Evolutionary conservation across 78 protist genomes (phyloP).

Genomic region (Emiliania huxleyi): DNA sequence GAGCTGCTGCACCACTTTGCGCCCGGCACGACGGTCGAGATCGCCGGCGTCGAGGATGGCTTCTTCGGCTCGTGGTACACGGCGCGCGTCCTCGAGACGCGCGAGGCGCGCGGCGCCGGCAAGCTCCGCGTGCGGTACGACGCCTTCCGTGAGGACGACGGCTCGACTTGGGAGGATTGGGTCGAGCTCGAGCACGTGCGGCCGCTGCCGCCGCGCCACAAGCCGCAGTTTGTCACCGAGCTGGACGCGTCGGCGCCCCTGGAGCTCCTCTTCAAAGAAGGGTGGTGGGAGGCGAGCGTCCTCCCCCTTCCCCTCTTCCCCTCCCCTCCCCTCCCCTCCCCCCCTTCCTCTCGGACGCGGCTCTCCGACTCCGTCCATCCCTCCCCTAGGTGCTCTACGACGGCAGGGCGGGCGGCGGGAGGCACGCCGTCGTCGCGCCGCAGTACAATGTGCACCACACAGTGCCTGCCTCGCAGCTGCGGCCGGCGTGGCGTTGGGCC

Average conservation of each 20-base stretch:
- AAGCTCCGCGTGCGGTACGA: background rate
- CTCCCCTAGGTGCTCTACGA: too few relatives aligned
- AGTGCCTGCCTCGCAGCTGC: background rate
- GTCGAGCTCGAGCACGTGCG: background rate
- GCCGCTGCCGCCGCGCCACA: background rate
- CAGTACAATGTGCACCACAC: background rate
- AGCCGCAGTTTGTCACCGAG: background rate
- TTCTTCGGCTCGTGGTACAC: conserved; percentile 1
- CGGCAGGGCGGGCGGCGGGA: background rate
- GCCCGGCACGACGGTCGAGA: background rate
- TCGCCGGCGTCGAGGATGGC: background rate
- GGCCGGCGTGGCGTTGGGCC: background rate
- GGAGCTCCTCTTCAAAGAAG: background rate
- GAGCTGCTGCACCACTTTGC: background rate
- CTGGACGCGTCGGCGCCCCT: background rate
- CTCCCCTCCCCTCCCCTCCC: too few relatives aligned
- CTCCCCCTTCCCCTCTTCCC: too few relatives aligned
- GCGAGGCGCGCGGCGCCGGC: background rate
- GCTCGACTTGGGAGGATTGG: background rate
- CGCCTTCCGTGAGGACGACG: conserved; percentile 5
- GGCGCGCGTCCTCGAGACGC: background rate
- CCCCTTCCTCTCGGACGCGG: too few relatives aligned
- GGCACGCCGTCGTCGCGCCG: background rate
- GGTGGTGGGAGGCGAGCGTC: background rate
- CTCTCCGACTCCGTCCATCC: too few relatives aligned